Base-by-base conservation (phyloP, 2,329 filamentous ascomycete species). In the Fusarium zealandicum region DNA sequence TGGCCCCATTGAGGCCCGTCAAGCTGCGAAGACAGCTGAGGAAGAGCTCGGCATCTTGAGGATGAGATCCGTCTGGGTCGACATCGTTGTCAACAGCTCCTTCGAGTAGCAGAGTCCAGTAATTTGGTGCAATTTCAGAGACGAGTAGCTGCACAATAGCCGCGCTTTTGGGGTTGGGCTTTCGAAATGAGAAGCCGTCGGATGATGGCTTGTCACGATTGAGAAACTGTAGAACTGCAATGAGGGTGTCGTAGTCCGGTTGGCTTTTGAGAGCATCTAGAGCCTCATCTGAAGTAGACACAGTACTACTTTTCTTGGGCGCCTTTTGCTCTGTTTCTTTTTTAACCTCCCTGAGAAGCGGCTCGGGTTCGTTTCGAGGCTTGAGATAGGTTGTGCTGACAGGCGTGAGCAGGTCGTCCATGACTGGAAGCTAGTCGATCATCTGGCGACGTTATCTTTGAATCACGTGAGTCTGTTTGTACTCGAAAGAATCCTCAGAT, bases 71-170 rank as follows among this genome's bases (percentile, higher is more conserved):
- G 25, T 45, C 35, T 3, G 41, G 9, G 22, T 60, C 41, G 6
- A 42, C 30, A 31, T 46, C 54, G 10, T 54, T 51, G 17, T 59
- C 30, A 3, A 63, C 54, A 22, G 70, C 70, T n/a, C 75, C 76
- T 51, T 83, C 80, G 31, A 78, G 74, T 13, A 93, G 69, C 8
- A 85, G 67, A 3, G 79, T 70, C 93, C 95, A 98, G 73, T 93
- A 96, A 69, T 93, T 90, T 2, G 90, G 90, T 7, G 92, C 78
- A 20, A 90, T 92, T 27, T 87, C 84, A 13, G 83, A 87, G 53
- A 96, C 85, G 30, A 99, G 76, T 3, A 84, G 76, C 68, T 92
- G 87, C 45, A 93, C 79, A 27, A 97, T 84, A 64, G 92, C 90
- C 16, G 91, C 86, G 51, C 86, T 84, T 56, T 85, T 76, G 1